Evolutionary conservation across 257 asterid species (phyloP).

Genomic region (Salvia miltiorrhiza): DNA sequence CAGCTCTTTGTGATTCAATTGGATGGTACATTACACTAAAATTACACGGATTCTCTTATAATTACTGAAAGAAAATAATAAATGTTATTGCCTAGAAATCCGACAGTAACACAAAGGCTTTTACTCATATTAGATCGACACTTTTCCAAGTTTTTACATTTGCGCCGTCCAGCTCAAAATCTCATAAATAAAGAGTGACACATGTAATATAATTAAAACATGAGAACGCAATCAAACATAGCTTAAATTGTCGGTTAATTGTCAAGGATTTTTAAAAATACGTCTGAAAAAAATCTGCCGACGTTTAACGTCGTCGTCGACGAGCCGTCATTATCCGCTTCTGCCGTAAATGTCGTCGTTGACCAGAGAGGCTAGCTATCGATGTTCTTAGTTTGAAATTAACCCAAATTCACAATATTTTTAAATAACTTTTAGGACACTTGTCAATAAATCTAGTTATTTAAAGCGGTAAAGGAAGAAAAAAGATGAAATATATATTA

Average conservation of each 20-base stretch:
- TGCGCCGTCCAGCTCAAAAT: neutral
- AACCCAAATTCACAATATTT: neutral
- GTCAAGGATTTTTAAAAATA: neutral
- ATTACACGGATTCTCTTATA: too few species aligned
- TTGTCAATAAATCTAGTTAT: slow-evolving; percentile 8
- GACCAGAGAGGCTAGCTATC: neutral
- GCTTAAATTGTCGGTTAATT: slow-evolving; percentile 25
- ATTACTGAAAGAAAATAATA: too few species aligned
- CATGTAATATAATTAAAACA: neutral
- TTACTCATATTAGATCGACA: too few species aligned
- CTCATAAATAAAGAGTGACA: neutral
- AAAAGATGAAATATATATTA: neutral
- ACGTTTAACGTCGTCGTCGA: slow-evolving; percentile 31
- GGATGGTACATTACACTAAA: too few species aligned
- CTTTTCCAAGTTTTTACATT: neutral
- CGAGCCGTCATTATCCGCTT: slow-evolving; percentile 16
- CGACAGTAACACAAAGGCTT: too few species aligned
- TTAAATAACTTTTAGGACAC: neutral
- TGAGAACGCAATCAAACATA: neutral
- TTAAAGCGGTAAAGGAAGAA: too few species aligned
- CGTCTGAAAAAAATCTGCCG: slow-evolving; percentile 21
- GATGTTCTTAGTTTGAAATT: neutral
- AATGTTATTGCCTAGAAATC: too few species aligned
- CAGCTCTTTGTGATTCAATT: neutral
- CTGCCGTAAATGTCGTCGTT: slow-evolving; percentile 32